These are phyloP conservation scores for Pythium volutum DNA, from an alignment of 352 stramenopile genomes.

Conservation along the genomic window DNA sequence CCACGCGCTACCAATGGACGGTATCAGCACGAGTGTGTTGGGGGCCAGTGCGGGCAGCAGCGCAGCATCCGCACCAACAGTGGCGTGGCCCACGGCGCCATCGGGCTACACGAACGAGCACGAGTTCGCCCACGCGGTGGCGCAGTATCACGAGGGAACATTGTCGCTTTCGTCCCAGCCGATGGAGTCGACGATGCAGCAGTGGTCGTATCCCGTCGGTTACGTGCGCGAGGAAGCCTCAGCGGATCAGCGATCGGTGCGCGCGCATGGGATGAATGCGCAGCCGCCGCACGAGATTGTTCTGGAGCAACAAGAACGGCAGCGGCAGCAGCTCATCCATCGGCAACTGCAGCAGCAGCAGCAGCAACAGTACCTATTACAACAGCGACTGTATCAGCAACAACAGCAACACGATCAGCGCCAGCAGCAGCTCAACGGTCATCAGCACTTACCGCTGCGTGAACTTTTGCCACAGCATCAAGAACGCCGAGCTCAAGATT, in stretches of 20 bases:
- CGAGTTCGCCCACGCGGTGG: background rate
- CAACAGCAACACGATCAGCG: constrained; percentile 21
- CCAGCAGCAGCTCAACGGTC: constrained; percentile 9
- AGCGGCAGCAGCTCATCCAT: constrained; percentile 17
- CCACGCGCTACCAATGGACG: background rate
- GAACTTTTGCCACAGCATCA: constrained; percentile 21
- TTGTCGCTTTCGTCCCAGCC: background rate
- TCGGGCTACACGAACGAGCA: background rate
- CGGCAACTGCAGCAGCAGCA: constrained; percentile 7
- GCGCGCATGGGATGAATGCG: background rate
- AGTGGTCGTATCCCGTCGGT: background rate
- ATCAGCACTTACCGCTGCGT: background rate
- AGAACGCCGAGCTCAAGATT: constrained; percentile 10
- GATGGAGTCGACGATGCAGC: background rate
- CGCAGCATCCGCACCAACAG: background rate
- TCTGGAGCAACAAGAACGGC: constrained; percentile 9
- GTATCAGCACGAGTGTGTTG: background rate
- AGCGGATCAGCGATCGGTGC: background rate
- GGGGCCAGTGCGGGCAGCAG: background rate
- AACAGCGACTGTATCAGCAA: constrained; percentile 9
- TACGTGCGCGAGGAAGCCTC: background rate
- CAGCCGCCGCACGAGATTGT: background rate
- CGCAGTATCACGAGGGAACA: background rate
- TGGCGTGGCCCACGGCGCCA: background rate
- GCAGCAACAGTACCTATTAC: constrained; percentile 15